These are phyloP conservation scores for Candida sp. DNA, from an alignment of 1,139 yeast genomes.

Conservation along the genomic window DNA sequence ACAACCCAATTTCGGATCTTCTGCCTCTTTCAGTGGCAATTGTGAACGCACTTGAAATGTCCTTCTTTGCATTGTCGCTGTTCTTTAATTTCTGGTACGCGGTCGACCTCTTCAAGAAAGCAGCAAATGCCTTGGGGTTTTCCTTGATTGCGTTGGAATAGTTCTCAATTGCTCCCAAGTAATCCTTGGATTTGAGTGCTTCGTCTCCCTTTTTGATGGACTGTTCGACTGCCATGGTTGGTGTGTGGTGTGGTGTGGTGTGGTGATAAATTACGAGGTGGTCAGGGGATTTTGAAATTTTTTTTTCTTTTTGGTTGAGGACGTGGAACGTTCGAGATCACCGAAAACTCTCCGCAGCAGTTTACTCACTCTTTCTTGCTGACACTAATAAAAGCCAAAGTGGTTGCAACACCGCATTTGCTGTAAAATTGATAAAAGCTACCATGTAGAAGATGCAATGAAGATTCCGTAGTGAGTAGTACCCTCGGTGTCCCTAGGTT, in stretches of 20 bases:
- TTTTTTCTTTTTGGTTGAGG: background rate
- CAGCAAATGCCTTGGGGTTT: slow-evolving; percentile 52
- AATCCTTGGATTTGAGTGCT: slow-evolving; percentile 32
- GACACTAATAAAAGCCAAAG: too few relatives aligned
- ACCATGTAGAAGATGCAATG: too few relatives aligned
- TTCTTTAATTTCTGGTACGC: slow-evolving; percentile 58
- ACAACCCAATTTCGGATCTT: slow-evolving; percentile 56
- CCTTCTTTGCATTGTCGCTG: slow-evolving; percentile 53
- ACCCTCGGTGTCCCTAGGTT: too few relatives aligned
- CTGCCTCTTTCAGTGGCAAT: slow-evolving; percentile 57
- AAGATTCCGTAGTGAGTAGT: too few relatives aligned
- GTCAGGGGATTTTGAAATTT: background rate
- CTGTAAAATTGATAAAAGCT: too few relatives aligned
- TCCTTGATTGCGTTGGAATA: slow-evolving; percentile 38
- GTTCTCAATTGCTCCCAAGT: slow-evolving; percentile 36
- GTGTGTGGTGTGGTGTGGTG: too few relatives aligned
- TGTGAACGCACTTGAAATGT: slow-evolving; percentile 57
- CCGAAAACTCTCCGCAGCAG: too few relatives aligned
- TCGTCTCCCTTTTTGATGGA: slow-evolving; percentile 41
- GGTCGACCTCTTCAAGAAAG: slow-evolving; percentile 58
- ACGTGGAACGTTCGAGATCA: background rate
- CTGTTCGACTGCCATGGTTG: slow-evolving; percentile 44
- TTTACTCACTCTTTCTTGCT: too few relatives aligned
- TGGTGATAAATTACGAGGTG: too few relatives aligned
- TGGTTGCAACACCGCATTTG: too few relatives aligned